phyloP scores from a whole-genome alignment of 805 yeast species.

The Ogataea parapolymorpha region DNA sequence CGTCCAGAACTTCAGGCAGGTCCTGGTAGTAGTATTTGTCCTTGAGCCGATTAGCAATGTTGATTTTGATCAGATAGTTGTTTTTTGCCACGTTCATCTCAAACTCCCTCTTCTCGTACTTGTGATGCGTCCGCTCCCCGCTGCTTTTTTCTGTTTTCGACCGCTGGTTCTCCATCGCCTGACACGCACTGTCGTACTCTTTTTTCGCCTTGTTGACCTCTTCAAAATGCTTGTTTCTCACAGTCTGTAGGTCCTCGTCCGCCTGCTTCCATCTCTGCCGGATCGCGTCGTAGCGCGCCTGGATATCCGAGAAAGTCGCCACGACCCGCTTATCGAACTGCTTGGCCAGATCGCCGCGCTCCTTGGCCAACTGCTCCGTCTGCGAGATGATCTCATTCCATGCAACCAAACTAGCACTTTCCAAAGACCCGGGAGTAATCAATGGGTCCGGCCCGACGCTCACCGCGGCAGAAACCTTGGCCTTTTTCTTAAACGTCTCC shows the following conservation, averaged over 20 bases:
- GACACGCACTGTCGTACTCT: constrained; percentile 78
- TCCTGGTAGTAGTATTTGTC: constrained; percentile 93
- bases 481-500: constrained; percentile 73
- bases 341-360: constrained; percentile 53
- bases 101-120: constrained; percentile 55
- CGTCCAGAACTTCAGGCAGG: constrained; percentile 83
- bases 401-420: constrained; percentile 78
- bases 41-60: constrained; percentile 83
- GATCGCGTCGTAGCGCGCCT: constrained; percentile 49
- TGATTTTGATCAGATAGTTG: constrained; percentile 73
- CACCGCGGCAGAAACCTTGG: constrained; percentile 59
- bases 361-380: constrained; percentile 75
- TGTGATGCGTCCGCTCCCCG: constrained; percentile 48
- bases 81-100: constrained; percentile 92
- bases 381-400: constrained; percentile 88
- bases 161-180: constrained; percentile 75
- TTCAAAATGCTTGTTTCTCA: constrained; percentile 46
- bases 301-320: constrained; percentile 55
- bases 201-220: constrained; percentile 65
- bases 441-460: constrained; percentile 91
- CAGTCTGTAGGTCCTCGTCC: constrained; percentile 53
- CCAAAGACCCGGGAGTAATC: constrained; percentile 92
- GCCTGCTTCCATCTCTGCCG: constrained; percentile 54
- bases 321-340: constrained; percentile 61
- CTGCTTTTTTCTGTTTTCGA: constrained; percentile 61